Evolutionary conservation across 2,329 filamentous ascomycete genomes (phyloP), one percentile per base, ranked within the genome.

Genomic region (Fonsecaea multimorphosa): DNA sequence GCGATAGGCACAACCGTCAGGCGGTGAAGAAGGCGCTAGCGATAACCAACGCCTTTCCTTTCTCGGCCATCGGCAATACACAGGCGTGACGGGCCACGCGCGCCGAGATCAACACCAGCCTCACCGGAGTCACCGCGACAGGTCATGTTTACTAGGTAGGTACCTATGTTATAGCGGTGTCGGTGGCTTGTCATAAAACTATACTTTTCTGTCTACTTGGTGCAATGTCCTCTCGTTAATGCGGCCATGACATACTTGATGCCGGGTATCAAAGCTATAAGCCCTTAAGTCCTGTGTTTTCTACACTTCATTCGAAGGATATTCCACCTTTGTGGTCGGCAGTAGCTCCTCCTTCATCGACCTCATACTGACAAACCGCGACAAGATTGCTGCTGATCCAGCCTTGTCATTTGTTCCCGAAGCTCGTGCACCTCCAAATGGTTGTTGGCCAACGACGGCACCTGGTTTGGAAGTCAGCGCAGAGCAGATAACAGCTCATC

Each of bases 321-420:
- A 86, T 66, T 74, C 72, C 5, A 86, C 83, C 74, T 80, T 78
- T 54, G 75, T 75, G 32, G 78, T 79, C 2, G 78, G 75, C 54
- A 84, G 70, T 67, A 85, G 85, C 68, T 85, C 83, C 76, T 86
- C 84, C 78, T 86, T 86, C 70, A 86, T 79, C 19, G 82, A 73
- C 74, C 84, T 78, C 80, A 85, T 82, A 68, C 83, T 85, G 52
- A 86, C 84, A 69, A 86, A 86, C 38, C 84, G 74, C 8, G 77
- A 75, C 68, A 86, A 71, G 69, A 86, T 71, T 63, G 80, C 84
- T 60, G 81, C 79, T 66, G 81, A 84, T 5, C 84, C 84, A 22
- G 84, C 84, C 76, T 86, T 86, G 73, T 86, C 84, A 67, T 86
- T 86, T 24, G 84, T 86, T 11, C 84, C 84, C 58, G 80, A 83